Conservation (phyloP, 2,329 filamentous ascomycete species). For the Fusarium albidum region DNA sequence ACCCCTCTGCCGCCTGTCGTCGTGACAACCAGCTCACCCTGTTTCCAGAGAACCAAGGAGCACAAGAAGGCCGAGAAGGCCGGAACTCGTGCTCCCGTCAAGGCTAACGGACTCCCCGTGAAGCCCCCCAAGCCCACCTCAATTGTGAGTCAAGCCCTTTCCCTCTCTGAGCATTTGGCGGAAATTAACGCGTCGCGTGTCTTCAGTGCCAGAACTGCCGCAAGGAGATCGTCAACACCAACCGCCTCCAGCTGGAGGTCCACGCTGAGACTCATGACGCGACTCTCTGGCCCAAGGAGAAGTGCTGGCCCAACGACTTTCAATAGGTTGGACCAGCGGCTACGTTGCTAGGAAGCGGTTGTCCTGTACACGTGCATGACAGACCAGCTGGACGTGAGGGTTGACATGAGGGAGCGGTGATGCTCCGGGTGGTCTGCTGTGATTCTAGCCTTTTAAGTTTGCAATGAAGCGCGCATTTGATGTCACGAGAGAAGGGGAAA, state of each 20-base stretch:
- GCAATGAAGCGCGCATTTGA: no score
- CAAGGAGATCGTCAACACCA: conserved; percentile 60
- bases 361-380: not conserved
- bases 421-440: no score
- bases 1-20: not conserved
- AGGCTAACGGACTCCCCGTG: conserved; percentile 63
- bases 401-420: no score
- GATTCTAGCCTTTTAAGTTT: no score
- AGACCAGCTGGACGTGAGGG: no score
- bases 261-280: conserved; percentile 61
- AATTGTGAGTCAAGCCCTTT: conserved; percentile 25
- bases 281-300: conserved; percentile 63
- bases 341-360: not conserved
- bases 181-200: not conserved
- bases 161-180: not conserved
- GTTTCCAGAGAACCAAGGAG: conserved; percentile 56
- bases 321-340: not conserved
- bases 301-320: conserved; percentile 65
- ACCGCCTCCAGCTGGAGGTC: conserved; percentile 59
- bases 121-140: conserved; percentile 57
- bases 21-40: not conserved
- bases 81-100: conserved; percentile 61
- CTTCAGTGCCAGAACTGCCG: conserved; percentile 58
- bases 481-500: no score
- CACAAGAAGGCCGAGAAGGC: conserved; percentile 64